These are phyloP conservation scores for Astrothelium subdiscretum DNA, from an alignment of 495 filamentous ascomycete species.

Conservation along the genomic window DNA sequence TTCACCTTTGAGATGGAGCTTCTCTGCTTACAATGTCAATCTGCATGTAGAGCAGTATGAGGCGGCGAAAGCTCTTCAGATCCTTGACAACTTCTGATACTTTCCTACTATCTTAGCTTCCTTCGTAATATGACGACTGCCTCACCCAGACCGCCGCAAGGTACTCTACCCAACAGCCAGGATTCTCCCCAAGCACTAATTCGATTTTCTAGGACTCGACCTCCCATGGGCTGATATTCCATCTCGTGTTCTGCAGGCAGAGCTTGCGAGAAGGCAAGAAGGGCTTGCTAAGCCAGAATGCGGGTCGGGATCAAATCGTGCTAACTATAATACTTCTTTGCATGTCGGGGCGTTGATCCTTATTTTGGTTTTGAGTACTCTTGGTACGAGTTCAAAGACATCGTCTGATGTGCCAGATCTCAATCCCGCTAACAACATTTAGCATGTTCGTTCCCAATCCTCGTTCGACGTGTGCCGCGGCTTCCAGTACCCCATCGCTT, in stretches of 20 bases:
- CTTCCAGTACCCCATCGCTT: conserved; percentile 29
- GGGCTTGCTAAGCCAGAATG: conserved; percentile 19
- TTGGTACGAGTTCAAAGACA: conserved; percentile 9
- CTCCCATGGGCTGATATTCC: conserved; percentile 15
- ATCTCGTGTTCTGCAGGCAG: conserved; percentile 22
- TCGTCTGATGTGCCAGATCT: neutral
- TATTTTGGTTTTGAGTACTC: conserved; percentile 28
- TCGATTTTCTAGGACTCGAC: neutral
- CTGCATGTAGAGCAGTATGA: neutral
- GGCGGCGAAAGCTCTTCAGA: neutral
- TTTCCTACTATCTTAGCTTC: neutral
- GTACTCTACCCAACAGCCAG: neutral
- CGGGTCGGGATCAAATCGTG: conserved; percentile 19
- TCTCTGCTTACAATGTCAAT: too few species aligned
- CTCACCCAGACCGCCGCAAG: neutral
- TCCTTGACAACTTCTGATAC: neutral
- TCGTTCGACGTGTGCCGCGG: conserved; percentile 28
- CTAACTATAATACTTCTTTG: conserved; percentile 29
- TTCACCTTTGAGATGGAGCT: too few species aligned
- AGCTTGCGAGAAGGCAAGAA: conserved; percentile 25
- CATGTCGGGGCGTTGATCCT: conserved; percentile 32
- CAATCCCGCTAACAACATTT: neutral
- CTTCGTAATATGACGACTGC: neutral
- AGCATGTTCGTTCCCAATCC: conserved; percentile 34
- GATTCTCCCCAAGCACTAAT: neutral